Evolutionary conservation across 345 rosid genomes (phyloP).

Genomic region (Brassica cretica): DNA sequence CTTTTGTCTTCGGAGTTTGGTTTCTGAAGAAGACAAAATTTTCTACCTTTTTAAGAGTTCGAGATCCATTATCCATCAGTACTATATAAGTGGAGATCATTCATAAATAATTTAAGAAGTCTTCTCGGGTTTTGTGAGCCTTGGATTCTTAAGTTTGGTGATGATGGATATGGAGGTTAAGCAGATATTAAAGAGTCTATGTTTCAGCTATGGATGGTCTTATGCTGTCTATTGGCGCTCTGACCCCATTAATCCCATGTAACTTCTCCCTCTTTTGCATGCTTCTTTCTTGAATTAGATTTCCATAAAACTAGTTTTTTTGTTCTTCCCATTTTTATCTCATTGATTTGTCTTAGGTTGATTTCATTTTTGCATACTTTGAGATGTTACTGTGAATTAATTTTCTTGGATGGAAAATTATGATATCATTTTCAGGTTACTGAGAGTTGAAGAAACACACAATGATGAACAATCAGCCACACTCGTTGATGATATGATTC

Average conservation of each 20-base stretch:
- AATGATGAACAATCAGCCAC: slow-evolving; percentile 55
- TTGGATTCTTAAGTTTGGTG: slow-evolving; percentile 5
- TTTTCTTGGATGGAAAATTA: slow-evolving; percentile 9
- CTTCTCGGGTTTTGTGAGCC: slow-evolving; percentile 27
- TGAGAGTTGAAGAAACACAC: slow-evolving; percentile 72
- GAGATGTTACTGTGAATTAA: neutral
- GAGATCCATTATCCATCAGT: slow-evolving; percentile 12
- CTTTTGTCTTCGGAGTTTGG: slow-evolving; percentile 36
- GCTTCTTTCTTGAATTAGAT: neutral
- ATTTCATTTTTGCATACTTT: neutral
- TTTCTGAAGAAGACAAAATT: slow-evolving; percentile 38
- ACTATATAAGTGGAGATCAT: slow-evolving; percentile 15
- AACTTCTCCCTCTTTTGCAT: slow-evolving; percentile 19
- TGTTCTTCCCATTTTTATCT: neutral
- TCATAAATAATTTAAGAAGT: neutral
- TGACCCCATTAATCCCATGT: slow-evolving; percentile 74
- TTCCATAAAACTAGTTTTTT: neutral
- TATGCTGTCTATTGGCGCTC: slow-evolving; percentile 78
- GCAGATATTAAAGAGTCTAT: slow-evolving; percentile 61
- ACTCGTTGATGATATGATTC: slow-evolving; percentile 55
- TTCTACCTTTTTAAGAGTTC: slow-evolving; percentile 24
- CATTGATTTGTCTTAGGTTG: neutral
- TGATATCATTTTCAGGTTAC: slow-evolving; percentile 52
- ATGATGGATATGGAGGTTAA: slow-evolving; percentile 49
- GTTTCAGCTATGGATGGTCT: slow-evolving; percentile 84